Evolutionary conservation across 305 asterid species (phyloP), one percentile per base, ranked within the genome.

Genomic region (Solanum aculeatissimum): DNA sequence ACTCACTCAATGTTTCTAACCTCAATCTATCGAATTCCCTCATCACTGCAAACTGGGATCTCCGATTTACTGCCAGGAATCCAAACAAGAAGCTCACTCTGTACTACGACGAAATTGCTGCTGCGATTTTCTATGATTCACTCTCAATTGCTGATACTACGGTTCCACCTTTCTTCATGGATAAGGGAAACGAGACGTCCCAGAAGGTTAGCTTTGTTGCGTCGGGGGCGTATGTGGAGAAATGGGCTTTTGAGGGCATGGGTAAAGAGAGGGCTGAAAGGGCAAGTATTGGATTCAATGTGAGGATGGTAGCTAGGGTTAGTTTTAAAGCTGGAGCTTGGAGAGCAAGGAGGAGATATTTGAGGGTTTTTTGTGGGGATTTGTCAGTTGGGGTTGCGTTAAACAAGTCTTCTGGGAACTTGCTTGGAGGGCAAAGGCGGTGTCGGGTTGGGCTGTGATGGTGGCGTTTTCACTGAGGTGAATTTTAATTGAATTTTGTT

Each of bases 371-470:
- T 83, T 97, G 99, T 58, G 96, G 91, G 14, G 94, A 91, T 87
- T 88, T 95, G 88, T 16, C 80, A 0, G 94, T 97, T 29, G 91
- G 86, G 42, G 25, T 95, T 40, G 87, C 92, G 5, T 83, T 19
- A 78, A 89, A 89, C 49, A 91, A 87, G 13, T 86, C 81, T 23
- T 82, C 89, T 7, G 99, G 97, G n/a, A 85, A 89, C 25, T 87
- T 97, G 71, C 86, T 86, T 1, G 89, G 91, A n/a, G 97, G 91
- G 14, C 88, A 92, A 1, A 87, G 29, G 88, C 89, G 86, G 85
- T 95, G 99, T 87, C 88, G 91, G 23, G 97, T 91, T 38, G 95
- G 95, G 55, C 51, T 94, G 83, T 96, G 94, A 96, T 92, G 87
- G 85, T 72, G 27, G 27, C 55, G 3, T 18, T 69, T 35, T 13